Evolutionary conservation across 2,329 filamentous ascomycete genomes (phyloP).

Genomic region (Arachnomyces sp.): DNA sequence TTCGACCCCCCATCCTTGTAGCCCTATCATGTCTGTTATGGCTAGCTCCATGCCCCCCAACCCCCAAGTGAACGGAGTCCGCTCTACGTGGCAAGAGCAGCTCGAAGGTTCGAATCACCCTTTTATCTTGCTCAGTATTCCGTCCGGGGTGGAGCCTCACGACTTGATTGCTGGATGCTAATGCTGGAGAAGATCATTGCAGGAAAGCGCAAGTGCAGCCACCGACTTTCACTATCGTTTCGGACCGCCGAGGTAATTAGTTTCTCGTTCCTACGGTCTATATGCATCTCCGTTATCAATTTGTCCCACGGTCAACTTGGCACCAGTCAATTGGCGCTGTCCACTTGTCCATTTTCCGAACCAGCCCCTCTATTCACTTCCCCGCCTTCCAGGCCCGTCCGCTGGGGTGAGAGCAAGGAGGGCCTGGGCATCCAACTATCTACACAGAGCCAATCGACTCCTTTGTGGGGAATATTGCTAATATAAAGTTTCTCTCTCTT

Average conservation of each 20-base stretch:
- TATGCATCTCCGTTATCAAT: slow-evolving; percentile 13
- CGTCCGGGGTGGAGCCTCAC: not conserved
- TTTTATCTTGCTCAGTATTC: slow-evolving; percentile 4
- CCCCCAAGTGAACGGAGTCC: slow-evolving; percentile 16
- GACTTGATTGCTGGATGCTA: slow-evolving; percentile 12
- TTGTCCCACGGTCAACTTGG: slow-evolving; percentile 28
- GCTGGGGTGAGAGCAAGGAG: too few species aligned
- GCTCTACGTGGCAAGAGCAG: slow-evolving; percentile 47
- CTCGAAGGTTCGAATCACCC: slow-evolving; percentile 42
- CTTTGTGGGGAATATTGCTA: not conserved
- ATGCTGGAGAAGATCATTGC: slow-evolving; percentile 47
- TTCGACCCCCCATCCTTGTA: not conserved
- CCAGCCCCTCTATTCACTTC: too few species aligned
- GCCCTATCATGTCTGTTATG: slow-evolving; percentile 9
- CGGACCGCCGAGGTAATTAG: slow-evolving; percentile 60
- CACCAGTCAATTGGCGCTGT: slow-evolving; percentile 2
- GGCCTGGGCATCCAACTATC: too few species aligned
- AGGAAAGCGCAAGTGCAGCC: slow-evolving; percentile 43
- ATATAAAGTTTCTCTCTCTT: not conserved
- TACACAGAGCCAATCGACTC: too few species aligned
- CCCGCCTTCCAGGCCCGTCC: too few species aligned
- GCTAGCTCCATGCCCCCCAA: slow-evolving; percentile 20
- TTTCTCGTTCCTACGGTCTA: slow-evolving; percentile 15
- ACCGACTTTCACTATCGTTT: slow-evolving; percentile 62
- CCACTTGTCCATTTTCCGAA: too few species aligned